phyloP scores from a whole-genome alignment of 176 grass and related monocot genomes.

The Areca catechu region DNA sequence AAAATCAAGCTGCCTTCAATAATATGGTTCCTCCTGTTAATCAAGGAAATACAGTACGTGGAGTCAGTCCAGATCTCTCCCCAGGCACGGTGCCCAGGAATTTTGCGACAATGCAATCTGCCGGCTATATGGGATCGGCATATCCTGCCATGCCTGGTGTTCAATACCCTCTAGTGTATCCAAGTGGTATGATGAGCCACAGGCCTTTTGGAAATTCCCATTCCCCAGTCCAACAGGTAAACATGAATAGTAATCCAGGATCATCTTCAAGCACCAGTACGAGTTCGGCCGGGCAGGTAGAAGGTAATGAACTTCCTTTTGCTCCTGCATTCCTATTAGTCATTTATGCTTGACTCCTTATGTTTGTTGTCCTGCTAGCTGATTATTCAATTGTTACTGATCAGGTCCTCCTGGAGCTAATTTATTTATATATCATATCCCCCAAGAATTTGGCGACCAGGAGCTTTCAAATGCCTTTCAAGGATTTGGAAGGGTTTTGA shows the following conservation, averaged over 20 bases:
- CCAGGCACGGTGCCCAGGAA: slow-evolving; percentile 51
- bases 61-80: slow-evolving; percentile 60
- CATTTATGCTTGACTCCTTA: no score
- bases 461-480: slow-evolving; percentile 82
- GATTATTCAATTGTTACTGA: slow-evolving; percentile 2
- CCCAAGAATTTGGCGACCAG: slow-evolving; percentile 75
- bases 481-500: slow-evolving; percentile 78
- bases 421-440: slow-evolving; percentile 87
- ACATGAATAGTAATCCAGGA: slow-evolving; percentile 25
- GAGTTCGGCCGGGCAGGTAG: slow-evolving; percentile 37
- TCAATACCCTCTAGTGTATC: slow-evolving; percentile 59
- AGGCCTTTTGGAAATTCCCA: slow-evolving; percentile 50
- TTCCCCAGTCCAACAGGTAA: slow-evolving; percentile 35
- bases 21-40: slow-evolving; percentile 61
- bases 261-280: slow-evolving; percentile 36
- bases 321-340: no score
- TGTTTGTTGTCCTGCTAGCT: neutral
- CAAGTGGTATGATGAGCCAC: slow-evolving; percentile 33
- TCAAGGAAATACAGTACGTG: slow-evolving; percentile 56
- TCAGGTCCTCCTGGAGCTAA: slow-evolving; percentile 86
- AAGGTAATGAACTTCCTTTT: slow-evolving; percentile 32
- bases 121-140: slow-evolving; percentile 35
- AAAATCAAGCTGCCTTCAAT: slow-evolving; percentile 78
- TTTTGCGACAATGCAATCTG: slow-evolving; percentile 57
- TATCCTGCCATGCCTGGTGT: slow-evolving; percentile 52